Base-by-base conservation (phyloP, 306 rosid genomes). In the Acacia crassicarpa region DNA sequence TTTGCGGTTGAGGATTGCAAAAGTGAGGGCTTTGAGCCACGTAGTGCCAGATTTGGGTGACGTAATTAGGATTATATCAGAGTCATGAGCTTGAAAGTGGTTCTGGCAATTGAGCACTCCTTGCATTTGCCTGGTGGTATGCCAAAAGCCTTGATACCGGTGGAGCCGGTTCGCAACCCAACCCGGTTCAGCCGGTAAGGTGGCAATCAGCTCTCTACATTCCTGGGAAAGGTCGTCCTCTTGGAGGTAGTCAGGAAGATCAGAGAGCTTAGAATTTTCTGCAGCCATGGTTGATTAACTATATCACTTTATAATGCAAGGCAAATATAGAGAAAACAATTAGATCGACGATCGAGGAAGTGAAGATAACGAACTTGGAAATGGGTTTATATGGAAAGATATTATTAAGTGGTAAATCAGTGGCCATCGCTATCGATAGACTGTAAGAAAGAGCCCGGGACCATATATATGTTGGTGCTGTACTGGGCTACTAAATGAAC, bases 1-100 rank as follows among this genome's bases (percentile, higher is more conserved):
- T 3, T 48, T 22, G 2, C 90, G 80, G 30, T 87, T 87, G 0
- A 83, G 45, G 1, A 78, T 23, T 1, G 89, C 72, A 46, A 87
- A 89, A 9, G 71, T 3, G 9, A 86, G 44, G 7, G 90, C 88
- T 73, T 87, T 85, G 33, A 85, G 78, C 92, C 92, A 89, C 11
- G 86, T 89, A 33, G 88, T 89, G 45, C 92, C 90, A 4, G 86
- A 69, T 79, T 87, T 89, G 25, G 86, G 90, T 70, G 32, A 32
- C 17, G 85, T 69, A 19, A 79, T 83, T 2, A 89, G 87, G 79
- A 89, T 13, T 25, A 89, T 66, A 54, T 86, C 90, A 0, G 81
- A 19, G 23, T 84, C 80, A 1, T 16, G 58, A 13, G 90, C 75
- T 46, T 83, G 67, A 63, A 87, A 89, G 77, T 89, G 82, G 22